A percentile compares a stretch with the other conserved stretches of the same genome.
Conservation (phyloP, 2,329 filamentous ascomycete genomes). For the Cercospora zeina region DNA sequence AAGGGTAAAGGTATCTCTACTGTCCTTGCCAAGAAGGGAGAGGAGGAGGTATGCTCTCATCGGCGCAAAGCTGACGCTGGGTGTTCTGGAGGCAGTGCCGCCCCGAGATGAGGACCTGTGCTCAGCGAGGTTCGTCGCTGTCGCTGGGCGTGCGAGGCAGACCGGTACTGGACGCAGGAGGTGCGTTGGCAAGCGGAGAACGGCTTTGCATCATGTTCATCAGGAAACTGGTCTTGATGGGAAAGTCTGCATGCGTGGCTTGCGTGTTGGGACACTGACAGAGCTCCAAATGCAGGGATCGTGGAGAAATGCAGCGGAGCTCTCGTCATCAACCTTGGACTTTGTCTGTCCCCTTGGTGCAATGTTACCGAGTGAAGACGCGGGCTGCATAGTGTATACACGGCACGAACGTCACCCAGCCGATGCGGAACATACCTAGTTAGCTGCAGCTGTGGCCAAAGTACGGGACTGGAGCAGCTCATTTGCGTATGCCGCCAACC, state of each 20-base stretch:
- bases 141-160: neutral
- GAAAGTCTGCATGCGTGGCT: conserved; percentile 9
- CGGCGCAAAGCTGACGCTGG: neutral
- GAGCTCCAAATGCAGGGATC: conserved; percentile 6
- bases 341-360: no score
- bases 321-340: conserved; percentile 8
- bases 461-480: neutral
- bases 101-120: neutral
- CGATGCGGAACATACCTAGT: neutral
- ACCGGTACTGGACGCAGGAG: neutral
- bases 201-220: conserved; percentile 1
- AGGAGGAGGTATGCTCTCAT: neutral
- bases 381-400: no score
- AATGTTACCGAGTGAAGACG: no score
- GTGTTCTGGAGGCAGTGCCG: neutral
- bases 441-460: neutral
- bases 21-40: conserved; percentile 7
- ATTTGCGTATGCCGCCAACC: neutral
- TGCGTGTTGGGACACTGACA: conserved; percentile 4
- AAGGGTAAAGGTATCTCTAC: neutral
- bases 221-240: conserved; percentile 4
- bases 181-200: neutral
- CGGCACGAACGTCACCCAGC: neutral
- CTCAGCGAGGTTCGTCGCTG: conserved; percentile 3
- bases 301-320: conserved; percentile 4